Percentiles rank a stretch among this genome's conserved stretches.
Evolutionary conservation across 108 stramenopile species (phyloP).

Genomic region (Discostella stelligeroides): DNA sequence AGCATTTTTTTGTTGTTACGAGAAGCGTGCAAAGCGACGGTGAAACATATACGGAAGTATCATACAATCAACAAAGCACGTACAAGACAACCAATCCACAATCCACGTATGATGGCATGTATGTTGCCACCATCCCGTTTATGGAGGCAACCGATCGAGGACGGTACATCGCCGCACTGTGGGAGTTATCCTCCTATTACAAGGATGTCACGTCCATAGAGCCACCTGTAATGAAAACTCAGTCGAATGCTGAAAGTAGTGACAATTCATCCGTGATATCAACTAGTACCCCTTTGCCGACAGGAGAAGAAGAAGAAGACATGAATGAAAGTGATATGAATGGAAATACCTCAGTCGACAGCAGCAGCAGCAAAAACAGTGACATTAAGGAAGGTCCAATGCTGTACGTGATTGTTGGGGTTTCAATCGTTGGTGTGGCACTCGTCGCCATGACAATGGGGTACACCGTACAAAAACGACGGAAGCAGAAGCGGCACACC

Average conservation of each 20-base stretch:
- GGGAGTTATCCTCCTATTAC: slow-evolving; percentile 5
- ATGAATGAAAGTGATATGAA: too few relatives aligned
- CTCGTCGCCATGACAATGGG: background rate
- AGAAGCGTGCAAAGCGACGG: too few relatives aligned
- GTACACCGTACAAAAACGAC: background rate
- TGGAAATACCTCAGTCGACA: background rate
- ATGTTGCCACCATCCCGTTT: slow-evolving; percentile 3
- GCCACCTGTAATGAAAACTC: background rate
- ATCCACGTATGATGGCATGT: background rate
- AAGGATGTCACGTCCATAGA: background rate
- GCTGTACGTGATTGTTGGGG: background rate
- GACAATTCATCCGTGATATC: background rate
- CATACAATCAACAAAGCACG: slow-evolving; percentile 3
- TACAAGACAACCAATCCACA: slow-evolving; percentile 6
- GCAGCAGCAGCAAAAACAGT: background rate
- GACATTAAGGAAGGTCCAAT: background rate
- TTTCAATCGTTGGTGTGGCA: background rate
- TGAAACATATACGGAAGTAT: too few relatives aligned
- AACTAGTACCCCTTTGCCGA: background rate
- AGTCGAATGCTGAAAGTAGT: background rate
- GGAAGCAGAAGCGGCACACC: background rate
- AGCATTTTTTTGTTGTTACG: too few relatives aligned
- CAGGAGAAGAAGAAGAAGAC: background rate
- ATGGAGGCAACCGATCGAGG: background rate
- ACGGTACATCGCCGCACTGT: background rate